Evolutionary conservation across 2,329 filamentous ascomycete species (phyloP), one percentile per base, ranked within the genome.

Genomic region (Alternaria angustiovoidea): DNA sequence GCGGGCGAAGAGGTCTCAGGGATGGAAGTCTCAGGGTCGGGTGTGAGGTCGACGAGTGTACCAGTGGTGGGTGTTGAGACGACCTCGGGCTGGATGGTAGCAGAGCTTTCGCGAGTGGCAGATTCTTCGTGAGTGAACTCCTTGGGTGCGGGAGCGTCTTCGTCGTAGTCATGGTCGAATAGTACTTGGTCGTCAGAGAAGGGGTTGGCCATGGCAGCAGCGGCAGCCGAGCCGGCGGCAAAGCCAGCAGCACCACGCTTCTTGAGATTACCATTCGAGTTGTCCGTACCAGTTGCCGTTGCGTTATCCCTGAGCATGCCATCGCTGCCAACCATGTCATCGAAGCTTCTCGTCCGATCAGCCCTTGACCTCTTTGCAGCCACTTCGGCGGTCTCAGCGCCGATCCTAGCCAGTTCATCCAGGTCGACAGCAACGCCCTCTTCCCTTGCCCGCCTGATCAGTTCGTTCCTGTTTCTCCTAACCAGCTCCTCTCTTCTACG

Each of bases 141-240:
- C n/a, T 72, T 66, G 0, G 73, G 71, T 11, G 73, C 68, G 4
- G 70, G 70, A 2, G 73, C 68, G 51, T 77, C 72, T 18, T 77
- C 69, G 8, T 74, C 64, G 54, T 72, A 66, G 53, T 70, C 65
- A 51, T 77, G 71, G 38, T 83, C 82, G 34, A 83, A 80, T 11
- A 82, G 77, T 1, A 82, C 72, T 26, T 74, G 59, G 41, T 76
- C 74, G 59, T 84, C 81, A 14, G 76, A 72, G 64, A 84, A 84
- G 5, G 82, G 82, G 52, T 84, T 81, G 1, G 78, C 76, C 51
- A 70, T 60, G 22, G 68, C 63, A 24, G 64, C 67, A 26, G 78
- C 77, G 5, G 70, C 69, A 41, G 65, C 65, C 26, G 81, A 73
- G 16, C 82, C 82, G 48, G 75, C 67, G 12, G 75, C 71, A 64